phyloP scores from a whole-genome alignment of 108 stramenopile species.

The Ochromonas danica region DNA sequence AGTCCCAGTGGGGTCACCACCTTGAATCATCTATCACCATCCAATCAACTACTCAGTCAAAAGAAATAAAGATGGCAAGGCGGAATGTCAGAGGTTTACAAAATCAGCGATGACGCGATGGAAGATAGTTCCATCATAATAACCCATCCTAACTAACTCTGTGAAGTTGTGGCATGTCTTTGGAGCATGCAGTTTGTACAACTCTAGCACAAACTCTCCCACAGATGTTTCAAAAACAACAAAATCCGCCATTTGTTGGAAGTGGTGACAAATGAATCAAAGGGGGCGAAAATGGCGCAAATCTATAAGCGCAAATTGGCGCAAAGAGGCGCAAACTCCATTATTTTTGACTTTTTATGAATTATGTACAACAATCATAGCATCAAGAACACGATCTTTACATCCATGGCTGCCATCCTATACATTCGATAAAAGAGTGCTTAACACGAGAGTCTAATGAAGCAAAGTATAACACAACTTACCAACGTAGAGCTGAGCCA shows the following conservation, averaged over 20 bases:
- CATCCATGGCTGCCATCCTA: not conserved
- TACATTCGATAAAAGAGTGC: no score
- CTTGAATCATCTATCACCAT: conserved; percentile 48
- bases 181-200: conserved; percentile 52
- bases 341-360: no score
- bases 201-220: conserved; percentile 36
- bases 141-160: conserved; percentile 31
- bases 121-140: conserved; percentile 47
- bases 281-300: no score
- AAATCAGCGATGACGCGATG: conserved; percentile 48
- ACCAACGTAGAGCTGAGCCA: conserved; percentile 60
- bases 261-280: no score
- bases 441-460: no score
- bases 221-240: conserved; percentile 4
- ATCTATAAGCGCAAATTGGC: no score
- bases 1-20: conserved; percentile 56
- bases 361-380: not conserved
- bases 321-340: no score
- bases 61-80: not conserved
- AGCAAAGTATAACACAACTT: no score
- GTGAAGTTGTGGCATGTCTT: conserved; percentile 48
- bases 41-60: not conserved
- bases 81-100: not conserved
- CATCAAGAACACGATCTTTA: not conserved
- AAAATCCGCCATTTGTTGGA: not conserved